A percentile compares a stretch with the other conserved stretches of the same genome.
phyloP scores from a whole-genome alignment of 169 alveolate genomes.

The Plasmodium gaboni region DNA sequence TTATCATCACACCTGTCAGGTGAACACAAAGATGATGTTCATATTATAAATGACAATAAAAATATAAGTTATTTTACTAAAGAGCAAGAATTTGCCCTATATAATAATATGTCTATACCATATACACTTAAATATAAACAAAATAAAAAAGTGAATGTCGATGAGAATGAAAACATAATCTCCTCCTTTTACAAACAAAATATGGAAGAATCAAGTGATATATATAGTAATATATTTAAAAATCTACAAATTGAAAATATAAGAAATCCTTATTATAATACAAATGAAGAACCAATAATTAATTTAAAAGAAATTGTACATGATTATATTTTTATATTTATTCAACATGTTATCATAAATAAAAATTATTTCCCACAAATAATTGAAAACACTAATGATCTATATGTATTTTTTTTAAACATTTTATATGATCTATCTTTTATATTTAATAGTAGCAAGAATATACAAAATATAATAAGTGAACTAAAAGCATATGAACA shows the following conservation, averaged over 20 bases:
- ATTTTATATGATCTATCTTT: conserved; percentile 17
- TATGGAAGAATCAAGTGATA: not conserved
- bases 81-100: no score
- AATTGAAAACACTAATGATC: conserved; percentile 66
- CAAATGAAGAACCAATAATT: conserved; percentile 8
- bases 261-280: conserved; percentile 53
- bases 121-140: no score
- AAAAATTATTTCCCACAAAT: conserved; percentile 31
- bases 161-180: not conserved
- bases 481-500: conserved; percentile 16
- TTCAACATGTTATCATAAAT: conserved; percentile 19
- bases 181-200: conserved; percentile 25
- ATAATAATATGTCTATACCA: no score
- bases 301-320: conserved; percentile 13
- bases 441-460: conserved; percentile 33
- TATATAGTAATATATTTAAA: conserved; percentile 14
- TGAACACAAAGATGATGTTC: no score
- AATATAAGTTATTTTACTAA: no score
- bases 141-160: no score
- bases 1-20: no score
- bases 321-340: conserved; percentile 57
- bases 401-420: conserved; percentile 50
- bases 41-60: no score
- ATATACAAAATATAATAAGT: conserved; percentile 16
- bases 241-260: conserved; percentile 30